These are phyloP conservation scores for Eucalyptus victrix DNA, from an alignment of 345 rosid species.

Conservation along the genomic window DNA sequence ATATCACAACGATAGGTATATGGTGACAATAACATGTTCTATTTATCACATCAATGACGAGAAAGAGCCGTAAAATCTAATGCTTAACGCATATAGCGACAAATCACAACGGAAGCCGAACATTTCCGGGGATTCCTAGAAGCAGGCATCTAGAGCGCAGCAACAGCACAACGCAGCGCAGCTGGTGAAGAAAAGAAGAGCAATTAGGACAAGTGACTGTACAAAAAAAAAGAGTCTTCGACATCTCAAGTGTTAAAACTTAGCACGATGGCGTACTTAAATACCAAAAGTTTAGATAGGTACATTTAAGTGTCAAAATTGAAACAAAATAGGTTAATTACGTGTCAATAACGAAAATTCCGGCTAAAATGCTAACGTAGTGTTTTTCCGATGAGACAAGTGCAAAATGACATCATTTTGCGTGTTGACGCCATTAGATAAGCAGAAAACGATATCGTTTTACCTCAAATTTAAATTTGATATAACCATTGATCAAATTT, in stretches of 20 bases:
- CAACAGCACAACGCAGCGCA: constrained; percentile 54
- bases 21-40: not conserved
- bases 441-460: no score
- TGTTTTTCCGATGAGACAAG: no score
- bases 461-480: no score
- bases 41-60: not conserved
- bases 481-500: no score
- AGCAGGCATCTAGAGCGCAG: constrained; percentile 53
- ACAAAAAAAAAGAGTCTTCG: not conserved
- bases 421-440: no score
- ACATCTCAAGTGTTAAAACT: no score
- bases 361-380: rapidly evolving
- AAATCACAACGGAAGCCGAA: not conserved
- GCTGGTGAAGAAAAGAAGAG: not conserved
- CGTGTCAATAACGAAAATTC: no score
- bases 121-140: constrained; percentile 3
- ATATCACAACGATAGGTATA: not conserved
- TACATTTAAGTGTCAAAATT: no score
- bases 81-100: not conserved
- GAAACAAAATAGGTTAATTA: no score
- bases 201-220: no score
- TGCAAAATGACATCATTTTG: no score
- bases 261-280: no score
- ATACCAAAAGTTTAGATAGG: rapidly evolving
- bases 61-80: not conserved